A percentile compares a stretch with the other conserved stretches of the same genome.
Conservation (phyloP, 1,284 basidiomycete genomes). For the Phaffia rhodozyma region DNA sequence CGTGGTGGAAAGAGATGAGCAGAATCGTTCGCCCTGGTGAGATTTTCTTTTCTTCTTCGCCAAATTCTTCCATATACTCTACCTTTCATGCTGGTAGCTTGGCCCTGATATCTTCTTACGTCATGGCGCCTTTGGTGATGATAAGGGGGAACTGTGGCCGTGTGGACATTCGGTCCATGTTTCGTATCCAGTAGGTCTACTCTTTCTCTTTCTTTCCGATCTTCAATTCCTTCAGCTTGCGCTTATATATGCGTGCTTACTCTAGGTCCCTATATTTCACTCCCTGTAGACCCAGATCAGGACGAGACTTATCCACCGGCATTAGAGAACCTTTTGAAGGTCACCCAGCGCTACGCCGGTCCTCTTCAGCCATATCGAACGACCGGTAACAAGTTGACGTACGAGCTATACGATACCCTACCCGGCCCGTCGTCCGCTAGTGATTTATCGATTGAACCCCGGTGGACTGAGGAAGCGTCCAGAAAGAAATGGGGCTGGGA, state of each 20-base stretch:
- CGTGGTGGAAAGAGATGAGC: constrained; percentile 56
- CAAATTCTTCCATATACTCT: too few species aligned
- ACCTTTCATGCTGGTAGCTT: too few species aligned
- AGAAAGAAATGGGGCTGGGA: constrained; percentile 13
- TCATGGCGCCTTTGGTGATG: too few species aligned
- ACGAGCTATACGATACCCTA: constrained; percentile 8
- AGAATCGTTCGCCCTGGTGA: constrained; percentile 48
- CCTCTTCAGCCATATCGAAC: constrained; percentile 5
- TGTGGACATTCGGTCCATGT: constrained; percentile 8
- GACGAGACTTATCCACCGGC: neutral
- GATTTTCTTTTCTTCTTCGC: too few species aligned
- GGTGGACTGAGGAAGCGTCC: neutral
- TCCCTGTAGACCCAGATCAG: neutral
- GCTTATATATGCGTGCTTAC: neutral
- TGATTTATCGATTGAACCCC: neutral
- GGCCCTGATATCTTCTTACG: too few species aligned
- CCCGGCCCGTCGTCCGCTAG: neutral
- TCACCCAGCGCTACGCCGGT: constrained; percentile 6
- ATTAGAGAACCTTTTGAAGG: neutral
- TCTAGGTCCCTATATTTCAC: neutral
- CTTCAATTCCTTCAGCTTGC: neutral
- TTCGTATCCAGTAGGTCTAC: neutral
- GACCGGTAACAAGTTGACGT: constrained; percentile 5
- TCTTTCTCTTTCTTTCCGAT: too few species aligned
- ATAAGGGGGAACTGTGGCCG: constrained; percentile 49